phyloP scores from a whole-genome alignment of 768 basidiomycete genomes.

The Pulveroboletus sp. region DNA sequence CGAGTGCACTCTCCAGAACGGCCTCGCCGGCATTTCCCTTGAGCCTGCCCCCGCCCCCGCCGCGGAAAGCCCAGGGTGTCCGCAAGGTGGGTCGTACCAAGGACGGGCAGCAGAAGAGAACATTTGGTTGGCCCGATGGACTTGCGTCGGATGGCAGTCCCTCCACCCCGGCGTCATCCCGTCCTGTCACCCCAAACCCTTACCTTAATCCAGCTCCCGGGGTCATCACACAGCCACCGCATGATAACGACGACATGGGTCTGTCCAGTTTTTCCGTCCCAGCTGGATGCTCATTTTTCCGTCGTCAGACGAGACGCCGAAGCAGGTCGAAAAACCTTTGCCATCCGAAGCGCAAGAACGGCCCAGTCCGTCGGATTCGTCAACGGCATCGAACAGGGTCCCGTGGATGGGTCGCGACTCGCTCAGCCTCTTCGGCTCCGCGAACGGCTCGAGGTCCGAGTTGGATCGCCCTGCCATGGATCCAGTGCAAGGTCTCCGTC shows the following conservation, averaged over 20 bases:
- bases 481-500: constrained; percentile 25
- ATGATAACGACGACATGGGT: constrained; percentile 15
- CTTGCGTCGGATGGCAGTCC: not conserved
- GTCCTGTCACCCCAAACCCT: constrained; percentile 29
- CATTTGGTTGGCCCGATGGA: constrained; percentile 22
- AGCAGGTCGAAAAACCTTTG: not conserved
- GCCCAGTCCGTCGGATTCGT: constrained; percentile 1
- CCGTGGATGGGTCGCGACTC: constrained; percentile 31
- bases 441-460: constrained; percentile 8
- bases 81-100: constrained; percentile 19
- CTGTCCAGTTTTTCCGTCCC: not conserved
- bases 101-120: constrained; percentile 13
- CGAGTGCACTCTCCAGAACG: constrained; percentile 7
- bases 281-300: not conserved
- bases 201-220: constrained; percentile 37
- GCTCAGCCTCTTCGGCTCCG: constrained; percentile 26
- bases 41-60: constrained; percentile 36
- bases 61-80: constrained; percentile 15
- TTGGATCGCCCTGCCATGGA: constrained; percentile 16
- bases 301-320: constrained; percentile 17
- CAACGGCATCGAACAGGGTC: constrained; percentile 29
- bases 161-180: constrained; percentile 19
- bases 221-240: constrained; percentile 1
- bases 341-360: constrained; percentile 6
- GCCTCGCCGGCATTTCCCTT: constrained; percentile 18